A percentile compares a stretch with the other conserved stretches of the same genome.
Conservation (phyloP, 306 rosid genomes). For the Cicer chorassanicum region DNA sequence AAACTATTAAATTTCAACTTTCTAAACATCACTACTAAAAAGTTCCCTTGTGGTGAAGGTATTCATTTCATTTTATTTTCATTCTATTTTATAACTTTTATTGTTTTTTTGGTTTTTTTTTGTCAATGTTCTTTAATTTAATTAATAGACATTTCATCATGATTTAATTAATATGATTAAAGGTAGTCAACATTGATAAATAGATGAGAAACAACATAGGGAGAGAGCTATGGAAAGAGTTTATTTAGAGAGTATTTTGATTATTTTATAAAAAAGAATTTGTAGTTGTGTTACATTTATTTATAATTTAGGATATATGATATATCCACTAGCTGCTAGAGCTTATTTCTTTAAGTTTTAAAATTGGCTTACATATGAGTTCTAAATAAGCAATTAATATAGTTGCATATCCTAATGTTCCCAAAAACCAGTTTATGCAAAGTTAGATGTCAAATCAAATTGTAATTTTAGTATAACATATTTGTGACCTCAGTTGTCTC, state of each 20-base stretch:
- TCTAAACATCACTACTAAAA: slow-evolving; percentile 80
- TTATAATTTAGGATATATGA: neutral
- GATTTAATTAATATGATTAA: neutral
- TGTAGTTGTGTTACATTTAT: neutral
- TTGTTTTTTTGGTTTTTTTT: neutral
- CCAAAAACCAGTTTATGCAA: neutral
- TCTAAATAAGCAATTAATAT: neutral
- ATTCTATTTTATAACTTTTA: neutral
- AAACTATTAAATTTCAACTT: neutral
- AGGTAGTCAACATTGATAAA: neutral
- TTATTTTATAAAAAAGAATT: neutral
- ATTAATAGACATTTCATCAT: neutral
- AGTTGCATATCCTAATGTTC: neutral
- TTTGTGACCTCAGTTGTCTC: neutral
- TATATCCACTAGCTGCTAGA: neutral
- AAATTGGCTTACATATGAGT: neutral
- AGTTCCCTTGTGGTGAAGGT: slow-evolving; percentile 97
- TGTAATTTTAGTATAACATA: neutral
- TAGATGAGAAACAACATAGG: too few relatives aligned
- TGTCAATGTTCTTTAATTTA: neutral
- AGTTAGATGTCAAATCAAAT: neutral
- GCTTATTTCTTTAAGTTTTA: neutral
- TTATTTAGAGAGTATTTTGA: neutral
- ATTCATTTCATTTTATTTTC: neutral
- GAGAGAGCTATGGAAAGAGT: neutral